Evolutionary conservation across 768 basidiomycete species (phyloP).

Genomic region (Russula griseocarnosa): DNA sequence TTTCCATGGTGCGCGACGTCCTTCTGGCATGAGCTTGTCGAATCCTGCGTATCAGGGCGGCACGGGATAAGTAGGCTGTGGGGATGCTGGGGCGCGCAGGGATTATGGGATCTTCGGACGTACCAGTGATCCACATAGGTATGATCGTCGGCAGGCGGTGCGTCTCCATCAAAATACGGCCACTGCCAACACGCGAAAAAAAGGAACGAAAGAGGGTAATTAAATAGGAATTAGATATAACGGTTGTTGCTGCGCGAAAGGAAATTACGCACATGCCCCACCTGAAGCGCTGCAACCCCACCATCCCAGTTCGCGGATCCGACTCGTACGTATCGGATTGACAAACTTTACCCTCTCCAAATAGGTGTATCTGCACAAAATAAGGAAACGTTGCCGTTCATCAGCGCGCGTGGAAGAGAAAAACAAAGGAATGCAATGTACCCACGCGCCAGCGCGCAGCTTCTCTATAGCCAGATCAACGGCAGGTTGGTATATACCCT

Average conservation of each 20-base stretch:
- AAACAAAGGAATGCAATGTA: slow-evolving; percentile 42
- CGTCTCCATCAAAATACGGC: slow-evolving; percentile 75
- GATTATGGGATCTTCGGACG: slow-evolving; percentile 11
- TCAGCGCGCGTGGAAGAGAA: neutral
- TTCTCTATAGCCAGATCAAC: slow-evolving; percentile 79
- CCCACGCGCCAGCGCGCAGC: slow-evolving; percentile 83
- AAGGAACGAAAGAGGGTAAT: too few species aligned
- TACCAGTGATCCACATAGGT: slow-evolving; percentile 90
- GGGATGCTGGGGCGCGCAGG: neutral
- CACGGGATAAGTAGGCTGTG: too few species aligned
- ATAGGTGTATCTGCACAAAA: slow-evolving; percentile 71
- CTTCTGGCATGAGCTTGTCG: slow-evolving; percentile 87
- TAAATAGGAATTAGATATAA: neutral
- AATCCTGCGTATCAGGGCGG: slow-evolving; percentile 49
- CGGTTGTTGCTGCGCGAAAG: neutral
- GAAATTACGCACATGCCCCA: slow-evolving; percentile 81
- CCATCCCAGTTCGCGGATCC: slow-evolving; percentile 38
- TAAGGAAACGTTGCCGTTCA: too few species aligned
- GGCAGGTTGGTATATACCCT: slow-evolving; percentile 82
- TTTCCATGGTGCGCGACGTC: slow-evolving; percentile 69
- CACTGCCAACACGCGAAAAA: slow-evolving; percentile 42
- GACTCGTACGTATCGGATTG: slow-evolving; percentile 56
- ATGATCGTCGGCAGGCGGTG: slow-evolving; percentile 69
- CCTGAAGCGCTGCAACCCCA: slow-evolving; percentile 73
- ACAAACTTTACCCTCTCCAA: slow-evolving; percentile 84